Evolutionary conservation across 2,329 filamentous ascomycete species (phyloP).

Genomic region (Fusarium sp.): DNA sequence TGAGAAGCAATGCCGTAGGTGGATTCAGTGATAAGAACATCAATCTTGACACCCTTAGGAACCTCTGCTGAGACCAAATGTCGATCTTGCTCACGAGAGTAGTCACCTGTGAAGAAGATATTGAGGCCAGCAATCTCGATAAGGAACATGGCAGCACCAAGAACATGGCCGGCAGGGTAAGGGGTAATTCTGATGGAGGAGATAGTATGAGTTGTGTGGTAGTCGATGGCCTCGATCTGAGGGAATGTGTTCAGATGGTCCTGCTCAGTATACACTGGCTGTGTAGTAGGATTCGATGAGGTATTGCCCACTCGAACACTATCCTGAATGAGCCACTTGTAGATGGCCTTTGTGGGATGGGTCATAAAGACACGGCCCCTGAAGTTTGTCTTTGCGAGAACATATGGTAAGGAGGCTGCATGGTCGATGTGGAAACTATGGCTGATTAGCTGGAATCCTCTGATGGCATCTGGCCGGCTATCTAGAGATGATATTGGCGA

Average conservation of each 20-base stretch:
- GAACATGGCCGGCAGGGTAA: constrained; percentile 96
- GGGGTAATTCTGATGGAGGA: constrained; percentile 96
- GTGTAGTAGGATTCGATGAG: constrained; percentile 68
- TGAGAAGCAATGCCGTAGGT: constrained; percentile 97
- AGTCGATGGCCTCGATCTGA: constrained; percentile 96
- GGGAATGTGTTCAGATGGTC: constrained; percentile 95
- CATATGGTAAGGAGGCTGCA: constrained; percentile 97
- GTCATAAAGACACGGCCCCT: constrained; percentile 98
- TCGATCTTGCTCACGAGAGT: constrained; percentile 93
- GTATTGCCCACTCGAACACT: constrained; percentile 88
- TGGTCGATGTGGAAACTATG: constrained; percentile 96
- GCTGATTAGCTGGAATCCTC: constrained; percentile 39
- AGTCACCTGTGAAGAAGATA: constrained; percentile 97
- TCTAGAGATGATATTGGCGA: constrained; percentile 12
- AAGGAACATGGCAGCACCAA: constrained; percentile 97
- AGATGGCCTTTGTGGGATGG: constrained; percentile 98
- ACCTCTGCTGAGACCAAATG: constrained; percentile 95
- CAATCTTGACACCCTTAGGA: constrained; percentile 87
- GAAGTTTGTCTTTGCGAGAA: constrained; percentile 98
- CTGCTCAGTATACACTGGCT: constrained; percentile 92
- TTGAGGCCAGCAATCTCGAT: constrained; percentile 97
- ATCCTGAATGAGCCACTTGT: constrained; percentile 99
- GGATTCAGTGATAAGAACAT: constrained; percentile 96
- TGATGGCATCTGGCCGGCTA: constrained; percentile 13
- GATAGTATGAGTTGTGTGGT: constrained; percentile 97